These are phyloP conservation scores for Eimeria maxima DNA, from an alignment of 169 alveolate species.

Conservation along the genomic window DNA sequence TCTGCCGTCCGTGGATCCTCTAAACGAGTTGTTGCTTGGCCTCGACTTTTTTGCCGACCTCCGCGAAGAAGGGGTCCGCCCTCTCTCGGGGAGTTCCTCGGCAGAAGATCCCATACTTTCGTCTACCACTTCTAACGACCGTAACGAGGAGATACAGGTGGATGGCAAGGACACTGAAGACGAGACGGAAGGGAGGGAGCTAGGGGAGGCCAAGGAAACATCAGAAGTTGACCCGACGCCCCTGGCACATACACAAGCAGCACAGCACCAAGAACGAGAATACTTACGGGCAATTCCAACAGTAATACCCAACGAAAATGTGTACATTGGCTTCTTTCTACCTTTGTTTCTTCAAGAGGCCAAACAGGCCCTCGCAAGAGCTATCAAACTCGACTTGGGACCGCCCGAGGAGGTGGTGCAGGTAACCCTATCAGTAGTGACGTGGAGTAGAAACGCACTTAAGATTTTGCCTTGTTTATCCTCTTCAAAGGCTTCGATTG, in stretches of 20 bases:
- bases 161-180: background rate
- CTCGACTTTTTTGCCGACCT: slow-evolving; percentile 80
- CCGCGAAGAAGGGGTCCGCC: slow-evolving; percentile 67
- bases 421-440: background rate
- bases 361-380: slow-evolving; percentile 78
- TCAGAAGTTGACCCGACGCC: background rate
- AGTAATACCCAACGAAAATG: slow-evolving; percentile 59
- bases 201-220: background rate
- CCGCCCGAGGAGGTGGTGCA: slow-evolving; percentile 59
- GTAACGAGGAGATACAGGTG: background rate
- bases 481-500: background rate
- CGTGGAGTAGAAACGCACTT: background rate
- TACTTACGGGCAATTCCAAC: slow-evolving; percentile 72
- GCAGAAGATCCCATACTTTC: background rate
- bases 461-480: background rate
- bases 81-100: background rate
- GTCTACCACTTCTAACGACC: background rate
- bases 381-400: slow-evolving; percentile 76
- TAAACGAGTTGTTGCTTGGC: slow-evolving; percentile 71
- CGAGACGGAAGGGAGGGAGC: background rate
- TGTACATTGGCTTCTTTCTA: slow-evolving; percentile 69
- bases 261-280: background rate
- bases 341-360: slow-evolving; percentile 83
- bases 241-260: background rate
- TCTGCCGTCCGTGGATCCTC: slow-evolving; percentile 75